Percentiles rank a stretch among this genome's conserved stretches.
phyloP scores from a whole-genome alignment of 139 green algal genomes.

The Chlamydomonas asymmetrica region DNA sequence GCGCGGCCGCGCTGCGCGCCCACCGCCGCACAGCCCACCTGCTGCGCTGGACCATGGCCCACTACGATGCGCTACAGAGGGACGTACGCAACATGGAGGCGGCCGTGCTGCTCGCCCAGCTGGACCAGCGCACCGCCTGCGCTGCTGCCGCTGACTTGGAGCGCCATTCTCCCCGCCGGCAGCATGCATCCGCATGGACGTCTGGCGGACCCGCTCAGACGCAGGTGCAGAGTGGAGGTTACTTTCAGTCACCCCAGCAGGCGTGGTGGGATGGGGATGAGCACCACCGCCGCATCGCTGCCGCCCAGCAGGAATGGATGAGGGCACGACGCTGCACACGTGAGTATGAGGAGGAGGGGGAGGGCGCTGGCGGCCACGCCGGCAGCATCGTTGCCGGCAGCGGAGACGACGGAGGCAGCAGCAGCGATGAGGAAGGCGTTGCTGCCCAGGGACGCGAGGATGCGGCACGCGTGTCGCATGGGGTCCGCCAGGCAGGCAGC shows the following conservation, averaged over 20 bases:
- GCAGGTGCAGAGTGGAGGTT: too few species aligned
- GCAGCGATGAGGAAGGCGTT: background rate
- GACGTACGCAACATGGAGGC: conserved; percentile 15
- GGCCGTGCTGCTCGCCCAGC: conserved; percentile 3
- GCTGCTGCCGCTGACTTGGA: too few species aligned
- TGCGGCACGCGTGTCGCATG: background rate
- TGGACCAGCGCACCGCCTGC: too few species aligned
- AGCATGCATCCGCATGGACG: too few species aligned
- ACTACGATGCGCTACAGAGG: conserved; percentile 7
- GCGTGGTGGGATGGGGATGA: too few species aligned
- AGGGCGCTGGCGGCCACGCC: background rate
- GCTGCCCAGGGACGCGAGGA: too few species aligned
- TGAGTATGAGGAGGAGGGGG: background rate
- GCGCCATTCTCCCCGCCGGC: too few species aligned
- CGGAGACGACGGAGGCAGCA: background rate
- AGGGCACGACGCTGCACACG: background rate
- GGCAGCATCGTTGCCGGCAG: background rate
- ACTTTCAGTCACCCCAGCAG: too few species aligned
- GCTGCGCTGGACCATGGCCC: conserved; percentile 15
- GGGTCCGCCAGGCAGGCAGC: background rate
- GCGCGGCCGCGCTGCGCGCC: background rate
- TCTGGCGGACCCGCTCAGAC: too few species aligned
- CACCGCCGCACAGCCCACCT: conserved; percentile 4
- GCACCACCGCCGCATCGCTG: conserved; percentile 5
- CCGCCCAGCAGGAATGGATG: conserved; percentile 9